phyloP scores from a whole-genome alignment of 345 rosid species.

The Hypericum androsaemum region DNA sequence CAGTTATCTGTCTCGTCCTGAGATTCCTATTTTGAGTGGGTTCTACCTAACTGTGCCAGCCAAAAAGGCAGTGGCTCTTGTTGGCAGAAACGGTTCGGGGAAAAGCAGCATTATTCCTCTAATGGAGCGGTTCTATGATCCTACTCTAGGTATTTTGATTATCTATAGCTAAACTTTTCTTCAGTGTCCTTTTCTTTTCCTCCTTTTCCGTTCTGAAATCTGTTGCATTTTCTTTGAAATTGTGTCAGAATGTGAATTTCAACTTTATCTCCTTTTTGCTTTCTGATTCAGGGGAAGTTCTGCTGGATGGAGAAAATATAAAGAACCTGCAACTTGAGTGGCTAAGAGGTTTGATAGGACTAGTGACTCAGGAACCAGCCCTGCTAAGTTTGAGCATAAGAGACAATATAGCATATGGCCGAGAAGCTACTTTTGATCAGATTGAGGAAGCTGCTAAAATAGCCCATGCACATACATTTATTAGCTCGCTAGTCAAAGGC shows the following conservation, averaged over 20 bases:
- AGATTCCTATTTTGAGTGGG: conserved; percentile 94
- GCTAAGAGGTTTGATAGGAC: conserved; percentile 94
- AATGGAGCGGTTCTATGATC: conserved; percentile 99
- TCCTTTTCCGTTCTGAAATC: conserved; percentile 2
- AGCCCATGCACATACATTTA: conserved; percentile 89
- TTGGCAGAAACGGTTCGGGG: conserved; percentile 99
- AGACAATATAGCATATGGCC: conserved; percentile 87
- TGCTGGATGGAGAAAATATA: conserved; percentile 92
- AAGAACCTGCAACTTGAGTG: conserved; percentile 82
- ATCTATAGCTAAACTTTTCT: conserved; percentile 1
- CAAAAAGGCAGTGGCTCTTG: conserved; percentile 93
- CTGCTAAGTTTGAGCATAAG: conserved; percentile 74
- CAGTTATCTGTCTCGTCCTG: conserved; percentile 97
- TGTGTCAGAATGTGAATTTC: conserved; percentile 13
- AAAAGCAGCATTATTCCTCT: conserved; percentile 98
- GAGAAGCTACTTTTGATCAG: conserved; percentile 74
- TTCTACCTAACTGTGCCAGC: conserved; percentile 98
- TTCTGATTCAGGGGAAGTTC: conserved; percentile 82
- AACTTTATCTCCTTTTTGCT: conserved; percentile 11
- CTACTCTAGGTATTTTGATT: conserved; percentile 70
- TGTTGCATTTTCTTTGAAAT: conserved; percentile 10
- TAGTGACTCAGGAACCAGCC: conserved; percentile 98
- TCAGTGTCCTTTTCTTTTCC: conserved; percentile 1
- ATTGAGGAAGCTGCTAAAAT: conserved; percentile 95
- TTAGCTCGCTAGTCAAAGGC: conserved; percentile 82